Evolutionary conservation across 768 basidiomycete species (phyloP), one percentile per base, ranked within the genome.

Genomic region (Leccinum longicurvipes): DNA sequence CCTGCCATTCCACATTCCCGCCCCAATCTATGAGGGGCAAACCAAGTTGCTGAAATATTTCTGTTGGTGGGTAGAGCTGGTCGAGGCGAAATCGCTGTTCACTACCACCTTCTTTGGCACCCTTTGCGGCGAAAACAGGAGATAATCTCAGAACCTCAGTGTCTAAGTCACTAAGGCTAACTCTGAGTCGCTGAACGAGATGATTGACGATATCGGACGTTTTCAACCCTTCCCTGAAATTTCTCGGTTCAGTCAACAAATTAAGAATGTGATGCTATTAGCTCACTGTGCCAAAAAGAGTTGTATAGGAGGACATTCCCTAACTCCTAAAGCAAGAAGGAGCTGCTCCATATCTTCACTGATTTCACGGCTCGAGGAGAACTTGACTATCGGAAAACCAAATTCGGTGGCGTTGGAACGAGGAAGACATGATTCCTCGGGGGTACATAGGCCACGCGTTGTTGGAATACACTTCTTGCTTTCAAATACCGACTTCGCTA

Each of bases 11-110:
- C 1, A 70, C 72, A 50, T 82, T 73, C 25, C 74, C 74, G 2
- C 86, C 84, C 93, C 94, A 97, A 59, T 93, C 91, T 34, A 98
- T 77, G 4, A 95, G 65, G 2, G 92, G 91, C 9, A 98, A 68
- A 3, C 79, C 80, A 8, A 98, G 75, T 45, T 80, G 75, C 10
- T 87, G 79, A 53, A 93, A 82, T 2, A 76, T 73, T 28, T 86
- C 82, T 0, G 81, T 59, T 0, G 95, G 95, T 64, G 95, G 93
- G 65, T 94, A 96, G 14, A 98, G 75, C n/a, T n/a, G n/a, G n/a
- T 55, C 82, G 79, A n/a, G n/a, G n/a, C n/a, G n/a, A n/a, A n/a
- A n/a, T n/a, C n/a, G n/a, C n/a, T n/a, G n/a, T n/a, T n/a, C n/a
- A n/a, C n/a, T n/a, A n/a, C n/a, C n/a, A n/a, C n/a, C n/a, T n/a